phyloP scores from a whole-genome alignment of 257 asterid genomes.

The Solanum acaule region DNA sequence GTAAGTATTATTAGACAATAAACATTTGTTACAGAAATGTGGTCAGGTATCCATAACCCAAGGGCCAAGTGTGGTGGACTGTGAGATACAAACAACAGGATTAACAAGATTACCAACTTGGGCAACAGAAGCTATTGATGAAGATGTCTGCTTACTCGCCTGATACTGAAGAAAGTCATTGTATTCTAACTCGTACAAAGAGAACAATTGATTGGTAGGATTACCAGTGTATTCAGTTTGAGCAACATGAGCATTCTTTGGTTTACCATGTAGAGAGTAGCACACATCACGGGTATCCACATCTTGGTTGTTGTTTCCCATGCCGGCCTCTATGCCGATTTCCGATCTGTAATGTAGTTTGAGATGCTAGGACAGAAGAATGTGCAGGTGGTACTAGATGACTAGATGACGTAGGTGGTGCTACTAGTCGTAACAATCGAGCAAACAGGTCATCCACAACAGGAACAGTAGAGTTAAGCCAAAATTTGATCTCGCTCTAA shows the following conservation, averaged over 20 bases:
- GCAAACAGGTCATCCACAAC: background rate
- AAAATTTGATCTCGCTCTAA: background rate
- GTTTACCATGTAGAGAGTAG: background rate
- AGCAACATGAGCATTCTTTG: background rate
- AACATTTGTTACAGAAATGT: no score
- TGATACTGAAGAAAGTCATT: background rate
- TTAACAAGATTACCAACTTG: background rate
- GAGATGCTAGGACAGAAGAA: background rate
- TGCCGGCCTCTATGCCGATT: background rate
- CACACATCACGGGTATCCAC: background rate
- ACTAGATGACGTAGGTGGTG: background rate
- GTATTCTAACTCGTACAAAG: background rate
- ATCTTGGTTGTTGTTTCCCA: background rate
- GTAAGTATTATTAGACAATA: no score
- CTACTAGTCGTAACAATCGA: background rate
- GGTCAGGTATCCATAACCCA: background rate
- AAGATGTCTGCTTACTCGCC: background rate
- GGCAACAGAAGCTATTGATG: background rate
- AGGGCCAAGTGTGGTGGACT: background rate
- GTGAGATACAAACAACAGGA: background rate
- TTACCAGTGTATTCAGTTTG: background rate
- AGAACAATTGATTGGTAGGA: background rate
- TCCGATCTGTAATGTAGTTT: background rate
- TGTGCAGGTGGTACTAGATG: background rate
- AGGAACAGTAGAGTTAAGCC: background rate